Base-by-base conservation (phyloP, 768 basidiomycete genomes). In the Mycena amicta region DNA sequence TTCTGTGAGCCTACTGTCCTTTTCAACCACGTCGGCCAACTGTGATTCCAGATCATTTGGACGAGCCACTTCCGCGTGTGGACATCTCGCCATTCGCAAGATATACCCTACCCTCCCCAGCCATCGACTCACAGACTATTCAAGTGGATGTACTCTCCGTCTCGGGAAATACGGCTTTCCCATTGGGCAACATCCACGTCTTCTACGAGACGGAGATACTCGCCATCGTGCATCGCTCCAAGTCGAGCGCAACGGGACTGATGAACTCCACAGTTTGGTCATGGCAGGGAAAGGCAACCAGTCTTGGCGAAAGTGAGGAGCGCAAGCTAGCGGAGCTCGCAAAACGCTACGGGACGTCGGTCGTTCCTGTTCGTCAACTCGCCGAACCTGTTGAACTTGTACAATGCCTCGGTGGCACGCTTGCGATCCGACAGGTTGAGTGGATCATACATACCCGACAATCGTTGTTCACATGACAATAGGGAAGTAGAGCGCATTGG, bases 401-500 rank as follows among this genome's bases (percentile, higher is more conserved):
- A 2, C 68, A 79, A 55, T 68, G 83, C 27, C 77, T 94, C 11
- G 92, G 91, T 25, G 88, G 89, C 28, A 79, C 75, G 39, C 72
- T 93, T n/a, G 81, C 81, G n/a, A 85, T 83, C 55, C 84, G 92
- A 47, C 91, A 93, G 80, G 90, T 90, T 60, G 61, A 71, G 54
- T 20, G 28, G 16, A 43, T 52, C 31, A 30, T 31, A 45, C 1
- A n/a, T n/a, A n/a, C 22, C 41, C n/a, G n/a, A 18, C 37, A 13
- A 49, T 33, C 37, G 25, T 22, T 28, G 55, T 25, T 51, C n/a
- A 45, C 51, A 49, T 31, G 25, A 57, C 62, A 13, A 29, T 55
- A 93, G 87, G 92, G 92, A 20, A 74, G 81, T 27, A 82, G 92
- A 47, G 78, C 77, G 5, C 89, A 87, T 66, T 93, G 92, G 92